Evolutionary conservation across 164 flowering plant genomes (phyloP), one percentile per base, ranked within the genome.

Genomic region (Piper longum): DNA sequence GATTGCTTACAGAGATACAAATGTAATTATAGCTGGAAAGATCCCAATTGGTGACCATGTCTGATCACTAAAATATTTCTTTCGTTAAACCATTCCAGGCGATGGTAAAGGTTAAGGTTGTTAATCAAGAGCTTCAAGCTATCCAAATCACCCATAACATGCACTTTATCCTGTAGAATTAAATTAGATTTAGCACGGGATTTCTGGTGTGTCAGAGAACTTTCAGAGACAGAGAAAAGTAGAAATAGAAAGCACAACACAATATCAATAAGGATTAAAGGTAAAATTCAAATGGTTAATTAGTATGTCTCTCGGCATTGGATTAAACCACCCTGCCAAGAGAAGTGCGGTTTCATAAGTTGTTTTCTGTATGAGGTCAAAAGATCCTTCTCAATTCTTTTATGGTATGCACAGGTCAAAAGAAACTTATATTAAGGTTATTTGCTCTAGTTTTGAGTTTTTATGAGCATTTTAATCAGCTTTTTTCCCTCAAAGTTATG

Each of bases 81-180:
- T 54, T 71, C 78, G 60, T 75, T 79, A 56, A 66, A 76, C 99
- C 99, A 93, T 69, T 79, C 85, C 18, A 93, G 73, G 61, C 82
- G 84, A 73, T 90, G 90, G 11, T 91, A 85, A 42, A 93, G 84
- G 73, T 93, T 96, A 26, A 93, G 80, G 75, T 83, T 85, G 54
- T 87, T 87, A 66, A 88, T 68, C 74, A 85, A 66, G 26, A 73
- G 72, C 63, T 81, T 87, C 71, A 80, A 55, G 67, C 69, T 75
- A 62, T 89, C 93, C 19, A 66, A 60, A 60, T 84, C 83, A 64
- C 62, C 73, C 45, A 60, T 65, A 43, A 67, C 67, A 59, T 59
- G 66, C 36, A 66, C 54, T 59, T 73, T 71, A 39, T 80, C 92
- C 98, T 86, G 74, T 77, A 79, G 11, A 48, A 48, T 48, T 9